Conservation (phyloP, 345 rosid genomes). For the Melaleuca alternifolia region DNA sequence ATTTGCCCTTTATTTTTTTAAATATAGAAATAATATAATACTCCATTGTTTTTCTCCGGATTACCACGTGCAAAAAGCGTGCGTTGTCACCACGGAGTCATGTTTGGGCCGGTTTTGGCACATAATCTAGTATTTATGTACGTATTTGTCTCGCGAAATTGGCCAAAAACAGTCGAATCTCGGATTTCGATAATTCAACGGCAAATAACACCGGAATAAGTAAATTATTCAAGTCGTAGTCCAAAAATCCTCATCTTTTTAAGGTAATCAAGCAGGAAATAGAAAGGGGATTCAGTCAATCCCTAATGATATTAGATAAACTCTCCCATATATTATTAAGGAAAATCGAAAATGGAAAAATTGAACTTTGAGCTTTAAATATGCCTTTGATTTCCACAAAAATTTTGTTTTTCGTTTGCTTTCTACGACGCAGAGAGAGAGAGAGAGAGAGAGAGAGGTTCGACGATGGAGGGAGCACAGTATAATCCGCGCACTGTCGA, state of each 20-base stretch:
- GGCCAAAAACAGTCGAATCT: not conserved
- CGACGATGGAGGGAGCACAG: constrained; percentile 13
- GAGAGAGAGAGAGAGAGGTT: not conserved
- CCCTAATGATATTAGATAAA: not conserved
- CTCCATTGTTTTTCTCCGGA: not conserved
- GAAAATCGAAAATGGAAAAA: not conserved
- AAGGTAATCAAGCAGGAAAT: not conserved
- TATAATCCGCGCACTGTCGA: constrained; percentile 59
- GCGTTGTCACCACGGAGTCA: not conserved
- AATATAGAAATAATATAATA: not conserved
- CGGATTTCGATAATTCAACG: not conserved
- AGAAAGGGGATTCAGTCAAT: no score
- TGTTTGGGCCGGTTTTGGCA: no score
- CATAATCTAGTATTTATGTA: not conserved
- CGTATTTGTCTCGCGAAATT: not conserved
- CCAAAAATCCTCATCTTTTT: not conserved
- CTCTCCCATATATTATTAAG: not conserved
- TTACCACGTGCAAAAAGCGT: not conserved
- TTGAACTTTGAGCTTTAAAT: not conserved
- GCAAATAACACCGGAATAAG: not conserved
- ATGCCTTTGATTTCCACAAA: not conserved
- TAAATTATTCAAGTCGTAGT: not conserved
- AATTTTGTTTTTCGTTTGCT: not conserved
- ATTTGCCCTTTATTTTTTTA: not conserved
- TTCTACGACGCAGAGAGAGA: constrained; percentile 10